These are phyloP conservation scores for Polychytrium aggregatum DNA, from an alignment of 192 early-diverging fungal species.

Conservation along the genomic window DNA sequence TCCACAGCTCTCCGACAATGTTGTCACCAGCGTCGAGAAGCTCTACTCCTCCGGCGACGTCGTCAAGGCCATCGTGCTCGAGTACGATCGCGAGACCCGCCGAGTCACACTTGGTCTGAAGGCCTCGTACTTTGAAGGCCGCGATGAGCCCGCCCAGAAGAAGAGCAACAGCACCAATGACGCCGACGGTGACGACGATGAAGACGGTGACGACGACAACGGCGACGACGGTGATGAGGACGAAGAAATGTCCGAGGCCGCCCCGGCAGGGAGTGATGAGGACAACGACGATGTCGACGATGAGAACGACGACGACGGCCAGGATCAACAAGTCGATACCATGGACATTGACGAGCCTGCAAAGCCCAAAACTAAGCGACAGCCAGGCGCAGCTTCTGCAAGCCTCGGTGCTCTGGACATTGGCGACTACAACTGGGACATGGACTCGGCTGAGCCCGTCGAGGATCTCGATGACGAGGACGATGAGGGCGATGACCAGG, in stretches of 20 bases:
- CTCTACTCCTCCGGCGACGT: slow-evolving; percentile 75
- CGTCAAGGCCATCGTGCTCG: slow-evolving; percentile 69
- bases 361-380: too few relatives aligned
- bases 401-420: slow-evolving; percentile 16
- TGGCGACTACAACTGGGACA: slow-evolving; percentile 39
- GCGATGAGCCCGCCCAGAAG: slow-evolving; percentile 27
- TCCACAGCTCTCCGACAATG: slow-evolving; percentile 59
- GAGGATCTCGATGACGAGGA: slow-evolving; percentile 26
- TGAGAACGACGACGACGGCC: slow-evolving; percentile 19
- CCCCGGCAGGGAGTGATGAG: slow-evolving; percentile 13
- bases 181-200: slow-evolving; percentile 25
- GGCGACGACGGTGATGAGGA: slow-evolving; percentile 19
- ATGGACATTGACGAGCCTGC: slow-evolving; percentile 4
- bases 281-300: slow-evolving; percentile 15
- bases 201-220: slow-evolving; percentile 26
- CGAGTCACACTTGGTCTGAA: slow-evolving; percentile 69
- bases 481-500: slow-evolving; percentile 23
- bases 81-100: slow-evolving; percentile 57
- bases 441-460: slow-evolving; percentile 14
- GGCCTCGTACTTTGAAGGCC: slow-evolving; percentile 70
- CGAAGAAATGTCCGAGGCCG: slow-evolving; percentile 28
- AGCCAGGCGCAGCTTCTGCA: too few relatives aligned
- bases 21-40: slow-evolving; percentile 53
- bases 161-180: slow-evolving; percentile 18
- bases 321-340: slow-evolving; percentile 15